Conservation (phyloP, 2,329 filamentous ascomycete species). For the Sporothrix brunneoviolacea region DNA sequence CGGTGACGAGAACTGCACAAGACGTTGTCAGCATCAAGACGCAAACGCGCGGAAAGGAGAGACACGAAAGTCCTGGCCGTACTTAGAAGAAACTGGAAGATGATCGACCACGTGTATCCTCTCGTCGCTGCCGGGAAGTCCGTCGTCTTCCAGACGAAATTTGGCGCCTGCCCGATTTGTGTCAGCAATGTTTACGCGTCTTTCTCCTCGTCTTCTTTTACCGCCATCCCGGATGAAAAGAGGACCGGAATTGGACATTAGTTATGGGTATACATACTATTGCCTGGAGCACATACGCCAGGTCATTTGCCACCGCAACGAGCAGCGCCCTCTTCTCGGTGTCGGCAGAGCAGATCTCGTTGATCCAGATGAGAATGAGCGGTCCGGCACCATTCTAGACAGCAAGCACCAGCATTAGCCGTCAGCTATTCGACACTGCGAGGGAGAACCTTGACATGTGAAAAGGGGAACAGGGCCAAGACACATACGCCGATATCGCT, state of each 20-base stretch:
- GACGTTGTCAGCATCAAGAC: too few relatives aligned
- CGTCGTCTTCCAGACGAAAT: conserved; percentile 29
- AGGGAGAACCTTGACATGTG: too few relatives aligned
- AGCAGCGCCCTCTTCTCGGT: conserved; percentile 24
- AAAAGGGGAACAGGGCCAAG: too few relatives aligned
- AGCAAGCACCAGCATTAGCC: too few relatives aligned
- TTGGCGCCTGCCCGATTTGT: conserved; percentile 22
- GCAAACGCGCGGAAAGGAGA: too few relatives aligned
- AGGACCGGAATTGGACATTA: too few relatives aligned
- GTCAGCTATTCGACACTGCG: too few relatives aligned
- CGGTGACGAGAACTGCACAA: too few relatives aligned
- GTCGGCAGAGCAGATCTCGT: conserved; percentile 21
- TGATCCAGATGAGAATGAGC: conserved; percentile 29
- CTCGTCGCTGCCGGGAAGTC: conserved; percentile 31
- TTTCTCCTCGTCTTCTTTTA: too few relatives aligned
- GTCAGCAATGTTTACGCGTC: background rate
- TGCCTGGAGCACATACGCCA: conserved; percentile 19
- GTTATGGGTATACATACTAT: too few relatives aligned
- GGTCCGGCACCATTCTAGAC: conserved; percentile 27
- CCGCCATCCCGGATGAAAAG: background rate
- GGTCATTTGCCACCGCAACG: conserved; percentile 20
- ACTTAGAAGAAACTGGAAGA: conserved; percentile 27
- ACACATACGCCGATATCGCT: conserved; percentile 25
- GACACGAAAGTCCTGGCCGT: background rate
- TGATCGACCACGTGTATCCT: conserved; percentile 30